Evolutionary conservation across 2,329 filamentous ascomycete species (phyloP).

Genomic region (Colletotrichum cuscutae): DNA sequence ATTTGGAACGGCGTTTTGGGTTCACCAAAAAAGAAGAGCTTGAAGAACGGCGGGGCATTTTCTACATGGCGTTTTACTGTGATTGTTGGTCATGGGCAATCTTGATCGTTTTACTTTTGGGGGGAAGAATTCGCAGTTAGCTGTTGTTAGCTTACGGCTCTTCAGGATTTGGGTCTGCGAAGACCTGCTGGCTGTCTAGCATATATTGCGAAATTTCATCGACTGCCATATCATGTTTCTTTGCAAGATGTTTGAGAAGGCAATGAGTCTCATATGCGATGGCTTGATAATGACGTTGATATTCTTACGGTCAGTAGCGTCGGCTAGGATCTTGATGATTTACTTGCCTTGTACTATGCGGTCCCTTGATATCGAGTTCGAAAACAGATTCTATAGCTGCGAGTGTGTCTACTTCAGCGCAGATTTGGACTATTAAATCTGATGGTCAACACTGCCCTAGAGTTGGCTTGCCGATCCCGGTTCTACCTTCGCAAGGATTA

Average conservation of each 20-base stretch:
- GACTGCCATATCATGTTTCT: background rate
- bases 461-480: background rate
- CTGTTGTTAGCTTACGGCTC: conserved; percentile 8
- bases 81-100: conserved; percentile 25
- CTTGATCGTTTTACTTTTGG: conserved; percentile 2
- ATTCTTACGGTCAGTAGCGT: background rate
- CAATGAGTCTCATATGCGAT: background rate
- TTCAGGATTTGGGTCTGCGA: background rate
- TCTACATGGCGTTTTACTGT: conserved; percentile 26
- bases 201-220: background rate
- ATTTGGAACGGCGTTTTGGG: conserved; percentile 29
- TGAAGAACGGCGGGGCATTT: conserved; percentile 31
- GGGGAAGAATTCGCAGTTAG: background rate
- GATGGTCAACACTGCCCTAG: background rate
- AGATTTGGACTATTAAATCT: background rate
- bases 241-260: background rate
- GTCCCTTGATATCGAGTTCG: background rate
- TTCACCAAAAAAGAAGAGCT: conserved; percentile 12
- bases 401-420: background rate
- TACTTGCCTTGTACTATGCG: background rate
- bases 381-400: background rate
- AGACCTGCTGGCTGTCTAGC: too few species aligned
- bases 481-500: background rate
- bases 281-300: background rate
- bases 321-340: conserved; percentile 7